Conservation (phyloP, 345 rosid species). For the Luvunga scandens region DNA sequence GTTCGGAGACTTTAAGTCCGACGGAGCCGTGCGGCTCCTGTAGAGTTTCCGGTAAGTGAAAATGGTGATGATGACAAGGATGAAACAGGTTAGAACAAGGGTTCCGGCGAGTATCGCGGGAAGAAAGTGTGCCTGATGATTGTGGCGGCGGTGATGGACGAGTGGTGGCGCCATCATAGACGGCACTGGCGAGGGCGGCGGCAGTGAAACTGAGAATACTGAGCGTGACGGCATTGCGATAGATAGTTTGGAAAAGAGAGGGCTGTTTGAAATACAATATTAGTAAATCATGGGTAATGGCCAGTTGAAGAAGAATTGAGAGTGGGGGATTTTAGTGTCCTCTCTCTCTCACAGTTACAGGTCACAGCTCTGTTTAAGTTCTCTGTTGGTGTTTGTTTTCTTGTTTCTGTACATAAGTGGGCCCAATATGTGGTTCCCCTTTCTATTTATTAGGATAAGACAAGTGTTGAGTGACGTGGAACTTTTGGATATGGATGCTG, state of each 20-base stretch:
- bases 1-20: constrained; percentile 60
- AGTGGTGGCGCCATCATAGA: constrained; percentile 16
- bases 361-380: no score
- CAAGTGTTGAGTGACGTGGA: constrained; percentile 17
- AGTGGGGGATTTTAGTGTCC: neutral
- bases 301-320: neutral
- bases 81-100: constrained; percentile 29
- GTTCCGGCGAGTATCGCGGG: constrained; percentile 40
- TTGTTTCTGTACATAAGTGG: neutral
- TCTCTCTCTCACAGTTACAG: neutral
- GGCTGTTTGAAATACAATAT: neutral
- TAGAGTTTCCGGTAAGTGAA: constrained; percentile 67
- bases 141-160: constrained; percentile 8
- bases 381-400: neutral
- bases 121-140: constrained; percentile 20
- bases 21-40: constrained; percentile 76
- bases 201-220: neutral
- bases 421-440: neutral
- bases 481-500: neutral
- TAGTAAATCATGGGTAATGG: neutral
- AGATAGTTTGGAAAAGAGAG: constrained; percentile 19
- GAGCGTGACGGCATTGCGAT: constrained; percentile 54
- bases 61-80: constrained; percentile 40
- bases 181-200: constrained; percentile 20
- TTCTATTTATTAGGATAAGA: constrained; percentile 15